Percentiles rank a stretch among this genome's conserved stretches.
Evolutionary conservation across 345 rosid genomes (phyloP).

Genomic region (Salix suchowensis): DNA sequence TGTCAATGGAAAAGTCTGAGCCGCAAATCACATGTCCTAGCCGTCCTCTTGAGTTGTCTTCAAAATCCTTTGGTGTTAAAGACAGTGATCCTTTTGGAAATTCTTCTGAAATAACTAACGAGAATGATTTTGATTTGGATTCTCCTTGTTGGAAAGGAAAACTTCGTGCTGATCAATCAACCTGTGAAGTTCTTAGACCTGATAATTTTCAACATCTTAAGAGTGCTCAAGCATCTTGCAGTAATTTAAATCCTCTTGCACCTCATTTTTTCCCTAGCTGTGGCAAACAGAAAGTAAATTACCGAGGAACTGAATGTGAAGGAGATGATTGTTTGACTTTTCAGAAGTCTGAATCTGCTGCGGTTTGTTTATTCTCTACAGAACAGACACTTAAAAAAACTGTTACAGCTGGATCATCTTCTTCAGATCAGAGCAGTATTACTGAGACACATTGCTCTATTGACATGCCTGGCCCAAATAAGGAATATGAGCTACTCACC

Average conservation of each 20-base stretch:
- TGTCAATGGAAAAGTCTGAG: conserved; percentile 8
- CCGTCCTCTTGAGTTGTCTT: conserved; percentile 16
- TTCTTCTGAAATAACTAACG: conserved; percentile 12
- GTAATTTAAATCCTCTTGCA: conserved; percentile 46
- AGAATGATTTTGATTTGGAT: conserved; percentile 52
- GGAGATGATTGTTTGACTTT: conserved; percentile 18
- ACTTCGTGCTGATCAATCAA: conserved; percentile 3
- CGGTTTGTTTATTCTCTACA: conserved; percentile 20
- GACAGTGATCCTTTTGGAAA: conserved; percentile 17
- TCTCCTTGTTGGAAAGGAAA: conserved; percentile 69
- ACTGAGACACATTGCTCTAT: conserved; percentile 9
- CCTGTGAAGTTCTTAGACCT: conserved; percentile 10
- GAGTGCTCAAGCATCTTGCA: conserved; percentile 26
- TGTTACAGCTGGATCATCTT: conserved; percentile 18
- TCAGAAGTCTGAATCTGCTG: conserved; percentile 28
- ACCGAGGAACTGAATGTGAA: conserved; percentile 18
- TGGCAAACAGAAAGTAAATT: conserved; percentile 24
- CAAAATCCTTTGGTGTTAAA: conserved; percentile 18
- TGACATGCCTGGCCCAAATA: conserved; percentile 13
- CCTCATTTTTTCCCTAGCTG: conserved; percentile 43
- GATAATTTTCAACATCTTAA: conserved; percentile 15
- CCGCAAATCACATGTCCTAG: conserved; percentile 10
- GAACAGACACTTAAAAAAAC: conserved; percentile 10
- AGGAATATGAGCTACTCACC: conserved; percentile 4
- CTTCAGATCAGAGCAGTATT: conserved; percentile 20